These are phyloP conservation scores for Fusarium sp. DNA, from an alignment of 2,329 filamentous ascomycete genomes.

Conservation along the genomic window DNA sequence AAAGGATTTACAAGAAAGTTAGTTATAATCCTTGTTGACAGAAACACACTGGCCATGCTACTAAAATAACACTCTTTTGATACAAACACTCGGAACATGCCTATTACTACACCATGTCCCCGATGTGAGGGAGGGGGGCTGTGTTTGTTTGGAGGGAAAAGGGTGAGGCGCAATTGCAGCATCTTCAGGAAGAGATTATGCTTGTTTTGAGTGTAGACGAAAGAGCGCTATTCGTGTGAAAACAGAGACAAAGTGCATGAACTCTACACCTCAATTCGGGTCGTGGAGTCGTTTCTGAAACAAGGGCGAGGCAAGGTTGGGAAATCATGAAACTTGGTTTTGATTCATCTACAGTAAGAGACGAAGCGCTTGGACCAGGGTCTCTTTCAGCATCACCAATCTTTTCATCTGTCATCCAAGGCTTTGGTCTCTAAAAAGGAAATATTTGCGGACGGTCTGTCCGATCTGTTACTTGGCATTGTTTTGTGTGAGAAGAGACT, in stretches of 20 bases:
- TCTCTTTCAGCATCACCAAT: conserved; percentile 3
- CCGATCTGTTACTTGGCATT: conserved; percentile 7
- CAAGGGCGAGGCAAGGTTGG: conserved; percentile 16
- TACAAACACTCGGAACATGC: conserved; percentile 6
- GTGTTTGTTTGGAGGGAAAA: conserved; percentile 24
- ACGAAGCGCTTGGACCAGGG: conserved; percentile 29
- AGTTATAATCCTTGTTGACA: conserved; percentile 3
- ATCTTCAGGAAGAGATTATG: conserved; percentile 36
- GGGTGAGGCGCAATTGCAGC: conserved; percentile 19
- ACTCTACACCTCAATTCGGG: conserved; percentile 9
- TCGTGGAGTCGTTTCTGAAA: conserved; percentile 26
- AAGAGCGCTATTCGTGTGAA: conserved; percentile 5
- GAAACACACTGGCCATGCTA: conserved; percentile 13
- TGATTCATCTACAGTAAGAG: conserved; percentile 33
- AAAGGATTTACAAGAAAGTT: neutral
- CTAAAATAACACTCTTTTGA: conserved; percentile 9
- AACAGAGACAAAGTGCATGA: conserved; percentile 10
- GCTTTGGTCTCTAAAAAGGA: conserved; percentile 3
- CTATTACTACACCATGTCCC: neutral
- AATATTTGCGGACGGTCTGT: neutral
- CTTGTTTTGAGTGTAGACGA: conserved; percentile 9
- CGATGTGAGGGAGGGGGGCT: neutral
- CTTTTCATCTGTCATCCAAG: neutral
- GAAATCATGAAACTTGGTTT: conserved; percentile 26
- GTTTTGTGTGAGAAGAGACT: neutral